Evolutionary conservation across 78 protist genomes (phyloP).

Genomic region (Reticulomyxa filosa): DNA sequence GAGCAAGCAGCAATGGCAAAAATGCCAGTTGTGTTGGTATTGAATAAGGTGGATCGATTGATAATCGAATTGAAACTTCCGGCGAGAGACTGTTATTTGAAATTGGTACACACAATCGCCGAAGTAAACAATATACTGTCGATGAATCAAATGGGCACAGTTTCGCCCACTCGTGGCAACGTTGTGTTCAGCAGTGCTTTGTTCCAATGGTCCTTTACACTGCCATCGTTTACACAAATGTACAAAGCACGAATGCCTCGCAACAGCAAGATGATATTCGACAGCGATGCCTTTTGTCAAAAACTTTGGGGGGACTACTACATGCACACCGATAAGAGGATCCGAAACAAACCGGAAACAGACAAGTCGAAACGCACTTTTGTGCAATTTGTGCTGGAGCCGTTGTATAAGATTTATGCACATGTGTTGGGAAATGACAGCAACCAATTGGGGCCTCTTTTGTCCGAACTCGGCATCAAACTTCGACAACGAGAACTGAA

Average conservation of each 20-base stretch:
- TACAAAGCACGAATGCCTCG: too few relatives aligned
- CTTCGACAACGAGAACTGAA: neutral
- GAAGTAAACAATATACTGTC: conserved; percentile 54
- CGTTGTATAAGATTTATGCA: conserved; percentile 39
- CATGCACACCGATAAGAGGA: neutral
- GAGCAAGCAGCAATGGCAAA: too few relatives aligned
- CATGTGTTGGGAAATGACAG: neutral
- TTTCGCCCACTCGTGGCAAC: conserved; percentile 14
- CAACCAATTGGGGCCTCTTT: neutral
- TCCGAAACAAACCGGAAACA: neutral
- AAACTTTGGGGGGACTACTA: neutral
- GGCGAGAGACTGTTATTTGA: conserved; percentile 82
- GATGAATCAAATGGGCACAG: too few relatives aligned
- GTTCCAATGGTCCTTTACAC: conserved; percentile 2
- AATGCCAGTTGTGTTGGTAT: neutral
- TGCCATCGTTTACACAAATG: neutral
- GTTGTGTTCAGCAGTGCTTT: conserved; percentile 8
- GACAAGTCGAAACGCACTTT: neutral
- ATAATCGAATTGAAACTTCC: conserved; percentile 84
- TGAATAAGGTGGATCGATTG: conserved; percentile 75
- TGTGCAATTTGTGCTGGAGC: conserved; percentile 68
- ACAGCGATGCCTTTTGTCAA: too few relatives aligned
- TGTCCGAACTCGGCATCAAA: conserved; percentile 45
- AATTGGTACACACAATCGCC: conserved; percentile 55
- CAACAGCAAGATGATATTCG: too few relatives aligned